A percentile compares a stretch with the other conserved stretches of the same genome.
Conservation (phyloP, 2,329 filamentous ascomycete species). For the Didymella keratinophila region DNA sequence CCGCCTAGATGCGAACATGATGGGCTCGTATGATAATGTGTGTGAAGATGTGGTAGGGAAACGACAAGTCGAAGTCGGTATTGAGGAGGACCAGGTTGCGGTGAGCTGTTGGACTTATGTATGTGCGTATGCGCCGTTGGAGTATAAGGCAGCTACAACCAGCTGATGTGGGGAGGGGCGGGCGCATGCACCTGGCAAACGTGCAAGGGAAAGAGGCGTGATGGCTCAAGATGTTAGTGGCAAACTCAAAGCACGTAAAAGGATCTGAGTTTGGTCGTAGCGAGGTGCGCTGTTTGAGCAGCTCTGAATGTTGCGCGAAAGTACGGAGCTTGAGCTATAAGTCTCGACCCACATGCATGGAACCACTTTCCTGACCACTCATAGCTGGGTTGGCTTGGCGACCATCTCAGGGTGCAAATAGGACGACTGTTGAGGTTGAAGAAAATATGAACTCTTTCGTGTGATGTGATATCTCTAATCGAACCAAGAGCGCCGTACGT, state of each 20-base stretch:
- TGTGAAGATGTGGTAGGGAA: neutral
- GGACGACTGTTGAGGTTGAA: neutral
- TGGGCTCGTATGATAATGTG: constrained; percentile 6
- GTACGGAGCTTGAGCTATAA: constrained; percentile 11
- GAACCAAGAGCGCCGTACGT: constrained; percentile 25
- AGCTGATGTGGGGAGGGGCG: constrained; percentile 20
- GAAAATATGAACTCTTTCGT: neutral
- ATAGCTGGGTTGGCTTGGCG: constrained; percentile 1
- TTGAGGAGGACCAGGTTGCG: neutral
- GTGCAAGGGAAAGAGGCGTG: neutral
- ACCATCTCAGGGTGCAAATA: neutral
- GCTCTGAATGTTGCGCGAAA: constrained; percentile 4
- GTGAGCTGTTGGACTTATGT: constrained; percentile 1
- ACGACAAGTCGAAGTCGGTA: neutral
- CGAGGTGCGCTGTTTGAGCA: neutral
- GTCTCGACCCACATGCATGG: constrained; percentile 11
- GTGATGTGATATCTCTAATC: constrained; percentile 22
- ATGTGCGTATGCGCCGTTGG: neutral
- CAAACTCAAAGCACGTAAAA: neutral
- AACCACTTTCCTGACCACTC: constrained; percentile 10
- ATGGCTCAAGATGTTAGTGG: no score
- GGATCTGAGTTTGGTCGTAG: neutral
- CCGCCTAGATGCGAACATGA: constrained; percentile 61
- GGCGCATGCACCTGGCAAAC: neutral
- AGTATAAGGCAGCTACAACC: constrained; percentile 8